Evolutionary conservation across 2,329 filamentous ascomycete species (phyloP), one percentile per base, ranked within the genome.

Genomic region (Hysterium pulicare): DNA sequence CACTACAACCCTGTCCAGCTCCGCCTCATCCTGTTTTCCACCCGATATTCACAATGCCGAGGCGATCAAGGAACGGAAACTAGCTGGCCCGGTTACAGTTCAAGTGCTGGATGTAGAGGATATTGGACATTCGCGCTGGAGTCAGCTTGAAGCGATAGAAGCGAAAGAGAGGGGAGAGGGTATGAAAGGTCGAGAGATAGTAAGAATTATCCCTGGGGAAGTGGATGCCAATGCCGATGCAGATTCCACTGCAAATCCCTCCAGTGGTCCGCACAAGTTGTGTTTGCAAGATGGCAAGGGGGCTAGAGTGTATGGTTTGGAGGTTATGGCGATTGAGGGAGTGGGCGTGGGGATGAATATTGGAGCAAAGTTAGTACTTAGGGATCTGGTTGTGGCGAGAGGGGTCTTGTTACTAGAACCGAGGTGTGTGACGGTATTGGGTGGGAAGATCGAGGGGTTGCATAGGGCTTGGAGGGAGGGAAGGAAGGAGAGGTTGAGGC

Each of bases 31-130:
- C 16, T 53, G 72, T 6, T 71, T 90, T 3, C 87, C 90, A 0
- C 42, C 66, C 0, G 75, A 78, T 49, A 67, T 83, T n/a, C 67
- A 72, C 36, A 71, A 79, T 50, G 73, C 78, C 0, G 67, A 77
- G 49, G 71, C 77, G 0, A 64, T 76, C 8, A 73, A 77, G 49
- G 80, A 87, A 45, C 66, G 71, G 3, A 70, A 67, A 0, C 70
- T 97, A 0, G 47, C 70, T 0, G 75, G 74, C 1, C 79, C 87
- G 23, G 74, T 91, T 1, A 74, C 84, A 3, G 84, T 93, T 1
- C 93, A 97, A 65, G 79, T 97, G 1, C 71, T 95, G 1, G 90
- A 94, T 55, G 75, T 97, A 6, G 85, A 95, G 59, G 90, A 97
- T 59, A 77, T 97, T 16, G 78, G 83, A 2, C 76, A 79, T 40